Evolutionary conservation across 306 rosid genomes (phyloP).

Genomic region (Arachis hypogaea): DNA sequence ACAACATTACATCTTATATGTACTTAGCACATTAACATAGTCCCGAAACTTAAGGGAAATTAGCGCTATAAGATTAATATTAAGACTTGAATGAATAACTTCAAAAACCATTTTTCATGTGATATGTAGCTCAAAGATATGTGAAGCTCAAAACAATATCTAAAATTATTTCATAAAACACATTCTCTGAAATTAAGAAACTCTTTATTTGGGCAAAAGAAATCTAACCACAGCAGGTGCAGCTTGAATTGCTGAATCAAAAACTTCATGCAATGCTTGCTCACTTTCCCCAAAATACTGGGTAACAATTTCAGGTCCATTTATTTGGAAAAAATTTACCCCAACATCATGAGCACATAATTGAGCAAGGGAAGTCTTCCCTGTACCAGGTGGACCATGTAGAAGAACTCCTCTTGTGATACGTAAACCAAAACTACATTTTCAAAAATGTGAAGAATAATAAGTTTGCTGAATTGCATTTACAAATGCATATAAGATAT

Average conservation of each 20-base stretch:
- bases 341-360: constrained; percentile 77
- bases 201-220: constrained; percentile 27
- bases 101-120: constrained; percentile 14
- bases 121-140: constrained; percentile 7
- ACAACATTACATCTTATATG: too few species aligned
- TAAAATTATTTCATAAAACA: constrained; percentile 33
- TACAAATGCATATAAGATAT: constrained; percentile 20
- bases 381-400: constrained; percentile 96
- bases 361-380: constrained; percentile 84
- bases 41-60: neutral
- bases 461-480: constrained; percentile 33
- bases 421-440: constrained; percentile 75
- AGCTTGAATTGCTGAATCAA: constrained; percentile 76
- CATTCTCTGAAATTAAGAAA: constrained; percentile 33
- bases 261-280: constrained; percentile 64
- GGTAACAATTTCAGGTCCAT: constrained; percentile 83
- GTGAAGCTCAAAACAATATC: constrained; percentile 7
- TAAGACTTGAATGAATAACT: constrained; percentile 7
- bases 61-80: constrained; percentile 2
- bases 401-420: constrained; percentile 89
- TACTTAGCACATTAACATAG: too few species aligned
- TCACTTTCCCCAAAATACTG: constrained; percentile 89
- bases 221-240: constrained; percentile 90
- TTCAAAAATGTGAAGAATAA: constrained; percentile 32
- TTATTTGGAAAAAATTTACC: constrained; percentile 67